These are phyloP conservation scores for Kingdonia uniflora DNA, from an alignment of 164 flowering plant species.

Conservation along the genomic window DNA sequence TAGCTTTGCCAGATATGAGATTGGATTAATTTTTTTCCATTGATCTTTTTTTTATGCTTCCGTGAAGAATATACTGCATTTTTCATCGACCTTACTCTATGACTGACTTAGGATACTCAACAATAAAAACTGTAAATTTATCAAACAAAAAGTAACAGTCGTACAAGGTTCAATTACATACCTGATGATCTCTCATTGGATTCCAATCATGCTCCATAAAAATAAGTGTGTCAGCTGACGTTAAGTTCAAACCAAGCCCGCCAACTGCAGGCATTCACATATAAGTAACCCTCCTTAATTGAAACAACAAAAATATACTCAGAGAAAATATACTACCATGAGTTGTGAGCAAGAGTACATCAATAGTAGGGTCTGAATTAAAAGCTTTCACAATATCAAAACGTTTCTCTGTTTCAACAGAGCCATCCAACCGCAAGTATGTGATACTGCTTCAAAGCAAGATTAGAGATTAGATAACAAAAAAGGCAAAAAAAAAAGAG, in stretches of 20 bases:
- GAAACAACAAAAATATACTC: neutral
- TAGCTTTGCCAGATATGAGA: too few species aligned
- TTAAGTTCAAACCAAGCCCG: constrained; percentile 95
- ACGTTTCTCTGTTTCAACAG: constrained; percentile 84
- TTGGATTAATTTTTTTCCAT: too few species aligned
- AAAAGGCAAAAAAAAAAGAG: neutral
- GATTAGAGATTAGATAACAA: constrained; percentile 6
- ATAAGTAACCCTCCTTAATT: constrained; percentile 3
- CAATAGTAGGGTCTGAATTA: constrained; percentile 98
- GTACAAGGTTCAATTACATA: constrained; percentile 10
- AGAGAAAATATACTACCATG: constrained; percentile 47
- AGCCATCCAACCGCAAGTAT: constrained; percentile 93
- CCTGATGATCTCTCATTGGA: constrained; percentile 99
- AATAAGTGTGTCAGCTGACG: constrained; percentile 95
- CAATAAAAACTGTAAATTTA: too few species aligned
- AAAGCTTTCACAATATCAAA: constrained; percentile 95
- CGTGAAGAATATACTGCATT: too few species aligned
- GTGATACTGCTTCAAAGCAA: constrained; percentile 54
- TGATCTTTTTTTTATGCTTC: too few species aligned
- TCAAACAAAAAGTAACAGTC: too few species aligned
- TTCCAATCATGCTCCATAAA: constrained; percentile 99
- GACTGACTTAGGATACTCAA: too few species aligned
- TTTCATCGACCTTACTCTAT: too few species aligned
- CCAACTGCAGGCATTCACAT: constrained; percentile 57
- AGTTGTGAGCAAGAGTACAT: constrained; percentile 85